Evolutionary conservation across 2,329 filamentous ascomycete species (phyloP).

Genomic region (Monosporascus sp.): DNA sequence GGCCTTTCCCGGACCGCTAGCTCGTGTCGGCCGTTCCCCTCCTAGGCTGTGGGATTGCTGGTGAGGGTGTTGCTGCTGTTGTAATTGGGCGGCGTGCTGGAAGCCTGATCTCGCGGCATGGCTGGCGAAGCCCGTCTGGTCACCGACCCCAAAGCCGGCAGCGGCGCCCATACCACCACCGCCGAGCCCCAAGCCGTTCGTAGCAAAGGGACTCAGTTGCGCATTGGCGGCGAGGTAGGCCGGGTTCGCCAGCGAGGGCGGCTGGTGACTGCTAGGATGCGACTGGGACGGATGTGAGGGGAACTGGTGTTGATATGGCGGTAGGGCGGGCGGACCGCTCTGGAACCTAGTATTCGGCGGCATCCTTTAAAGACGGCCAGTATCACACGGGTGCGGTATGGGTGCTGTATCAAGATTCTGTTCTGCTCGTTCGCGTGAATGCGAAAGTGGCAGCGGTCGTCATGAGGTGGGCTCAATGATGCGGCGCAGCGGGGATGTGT

Average conservation of each 20-base stretch:
- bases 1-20: slow-evolving; percentile 56
- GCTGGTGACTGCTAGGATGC: slow-evolving; percentile 40
- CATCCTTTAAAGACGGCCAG: slow-evolving; percentile 13
- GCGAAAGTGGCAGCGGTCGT: slow-evolving; percentile 5
- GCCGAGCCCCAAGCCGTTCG: slow-evolving; percentile 54
- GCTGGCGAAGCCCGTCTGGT: slow-evolving; percentile 70
- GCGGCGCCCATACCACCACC: slow-evolving; percentile 48
- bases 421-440: slow-evolving; percentile 9
- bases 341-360: slow-evolving; percentile 41
- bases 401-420: slow-evolving; percentile 3
- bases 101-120: slow-evolving; percentile 88
- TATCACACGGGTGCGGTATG: not conserved
- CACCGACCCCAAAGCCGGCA: slow-evolving; percentile 50
- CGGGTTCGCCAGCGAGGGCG: slow-evolving; percentile 59
- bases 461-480: slow-evolving; percentile 8
- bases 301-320: slow-evolving; percentile 47
- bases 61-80: slow-evolving; percentile 51
- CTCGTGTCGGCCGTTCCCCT: slow-evolving; percentile 28
- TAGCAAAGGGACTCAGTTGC: slow-evolving; percentile 62
- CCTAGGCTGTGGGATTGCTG: slow-evolving; percentile 31
- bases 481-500: not conserved
- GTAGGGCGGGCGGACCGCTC: slow-evolving; percentile 39
- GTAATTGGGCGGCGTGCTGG: slow-evolving; percentile 60
- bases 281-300: slow-evolving; percentile 49
- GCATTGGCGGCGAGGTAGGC: slow-evolving; percentile 63